A percentile compares a stretch with the other conserved stretches of the same genome.
Evolutionary conservation across 2,329 filamentous ascomycete species (phyloP).

Genomic region (Hypocreales sp.): DNA sequence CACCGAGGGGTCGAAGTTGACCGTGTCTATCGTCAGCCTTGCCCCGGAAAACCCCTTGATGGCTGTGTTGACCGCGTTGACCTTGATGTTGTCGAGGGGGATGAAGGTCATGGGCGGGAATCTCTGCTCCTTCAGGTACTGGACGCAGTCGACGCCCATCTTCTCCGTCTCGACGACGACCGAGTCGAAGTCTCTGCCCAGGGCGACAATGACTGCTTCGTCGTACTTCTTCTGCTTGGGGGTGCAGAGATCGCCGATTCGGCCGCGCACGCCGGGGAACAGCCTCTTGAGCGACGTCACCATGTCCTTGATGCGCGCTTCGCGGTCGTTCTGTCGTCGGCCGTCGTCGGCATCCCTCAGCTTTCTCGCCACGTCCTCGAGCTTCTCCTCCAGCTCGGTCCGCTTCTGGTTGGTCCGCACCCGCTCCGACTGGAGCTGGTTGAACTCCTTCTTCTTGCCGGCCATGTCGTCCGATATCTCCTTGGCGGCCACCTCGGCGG

Average conservation of each 20-base stretch:
- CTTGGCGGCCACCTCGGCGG: conserved; percentile 46
- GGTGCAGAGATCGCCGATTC: conserved; percentile 81
- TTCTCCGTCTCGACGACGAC: conserved; percentile 93
- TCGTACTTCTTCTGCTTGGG: conserved; percentile 96
- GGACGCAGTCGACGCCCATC: conserved; percentile 83
- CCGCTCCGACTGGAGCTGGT: conserved; percentile 70
- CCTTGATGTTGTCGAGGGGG: conserved; percentile 92
- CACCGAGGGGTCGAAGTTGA: conserved; percentile 78
- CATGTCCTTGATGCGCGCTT: conserved; percentile 65
- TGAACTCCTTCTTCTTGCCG: conserved; percentile 79
- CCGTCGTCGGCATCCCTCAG: conserved; percentile 77
- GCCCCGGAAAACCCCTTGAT: conserved; percentile 79
- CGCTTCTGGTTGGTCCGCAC: conserved; percentile 66
- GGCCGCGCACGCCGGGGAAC: conserved; percentile 80
- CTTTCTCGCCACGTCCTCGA: conserved; percentile 65
- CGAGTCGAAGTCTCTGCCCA: conserved; percentile 86
- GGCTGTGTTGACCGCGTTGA: conserved; percentile 77
- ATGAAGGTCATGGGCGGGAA: conserved; percentile 86
- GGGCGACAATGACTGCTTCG: conserved; percentile 79
- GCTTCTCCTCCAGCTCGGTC: conserved; percentile 83
- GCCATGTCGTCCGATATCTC: conserved; percentile 66
- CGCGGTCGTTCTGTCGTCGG: conserved; percentile 70
- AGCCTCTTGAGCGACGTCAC: conserved; percentile 78
- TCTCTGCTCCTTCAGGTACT: conserved; percentile 83
- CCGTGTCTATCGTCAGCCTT: conserved; percentile 85